Percentiles rank a stretch among this genome's conserved stretches.
These are phyloP conservation scores for Hanseniaspora taiwanica DNA, from an alignment of 805 yeast genomes.

Conservation along the genomic window DNA sequence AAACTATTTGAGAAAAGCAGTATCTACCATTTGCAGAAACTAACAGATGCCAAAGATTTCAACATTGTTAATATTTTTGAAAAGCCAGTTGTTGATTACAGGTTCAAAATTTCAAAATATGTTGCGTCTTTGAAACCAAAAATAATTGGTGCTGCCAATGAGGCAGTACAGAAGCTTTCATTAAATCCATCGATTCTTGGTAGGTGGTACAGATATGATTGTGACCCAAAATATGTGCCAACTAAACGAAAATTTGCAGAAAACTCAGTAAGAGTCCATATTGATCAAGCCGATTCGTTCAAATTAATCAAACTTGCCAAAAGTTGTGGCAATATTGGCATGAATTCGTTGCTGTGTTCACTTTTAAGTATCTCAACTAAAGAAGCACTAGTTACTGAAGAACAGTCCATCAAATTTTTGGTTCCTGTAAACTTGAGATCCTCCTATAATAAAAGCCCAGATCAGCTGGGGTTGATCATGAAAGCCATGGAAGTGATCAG, in stretches of 20 bases:
- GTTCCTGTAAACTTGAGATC: background rate
- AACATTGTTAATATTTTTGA: background rate
- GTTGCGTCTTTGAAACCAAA: no score
- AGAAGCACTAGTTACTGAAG: background rate
- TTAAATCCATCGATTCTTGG: background rate
- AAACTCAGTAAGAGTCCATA: background rate
- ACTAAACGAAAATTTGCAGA: background rate
- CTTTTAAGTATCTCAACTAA: background rate
- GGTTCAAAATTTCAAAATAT: no score
- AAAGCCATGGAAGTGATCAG: background rate
- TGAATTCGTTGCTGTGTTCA: background rate
- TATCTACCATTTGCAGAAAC: background rate
- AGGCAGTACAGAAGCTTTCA: background rate
- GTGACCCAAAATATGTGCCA: background rate
- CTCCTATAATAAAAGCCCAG: background rate
- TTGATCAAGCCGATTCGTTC: background rate
- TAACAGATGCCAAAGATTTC: background rate
- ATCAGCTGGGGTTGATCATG: background rate
- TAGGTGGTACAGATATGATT: background rate
- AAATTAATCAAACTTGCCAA: background rate
- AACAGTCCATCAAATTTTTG: background rate
- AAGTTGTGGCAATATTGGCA: background rate
- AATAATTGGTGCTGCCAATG: background rate
- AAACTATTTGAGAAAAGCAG: background rate
- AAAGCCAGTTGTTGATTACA: conserved; percentile 6